Base-by-base conservation (phyloP, 2,329 filamentous ascomycete genomes). In the Biscogniauxia sp. region DNA sequence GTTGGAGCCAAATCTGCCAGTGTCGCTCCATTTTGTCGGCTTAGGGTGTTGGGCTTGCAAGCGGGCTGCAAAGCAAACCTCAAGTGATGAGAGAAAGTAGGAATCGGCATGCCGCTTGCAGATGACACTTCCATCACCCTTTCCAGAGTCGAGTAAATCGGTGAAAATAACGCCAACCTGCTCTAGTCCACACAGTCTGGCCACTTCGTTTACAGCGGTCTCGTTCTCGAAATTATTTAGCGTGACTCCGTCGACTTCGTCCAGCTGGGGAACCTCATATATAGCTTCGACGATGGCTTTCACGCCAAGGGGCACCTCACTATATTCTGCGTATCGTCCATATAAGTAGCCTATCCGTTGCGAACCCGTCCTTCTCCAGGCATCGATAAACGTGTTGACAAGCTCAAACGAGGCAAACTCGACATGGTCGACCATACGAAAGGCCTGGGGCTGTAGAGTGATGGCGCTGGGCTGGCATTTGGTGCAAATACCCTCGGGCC, bases 401-500 rank as follows among this genome's bases (percentile, higher is more conserved):
- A 98, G 85, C 57, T 87, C 83, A 2, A 92, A 88, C 1, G 91
- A 89, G 1, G 94, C 88, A 73, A 99, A 98, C 76, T 99, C 96
- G 64, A 99, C 95, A 74, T 99, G 95, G 71, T 99, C 95, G 3
- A 99, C 93, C 91, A 95, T 97, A 56, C 95, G 92, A 75, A 94
- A 99, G 20, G 89, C 84, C 75, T 99, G 95, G 5, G 93, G 92
- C 73, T 98, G 93, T 57, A 99, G 80, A 11, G 92, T 97, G 72
- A 99, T 99, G 59, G 95, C 94, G 66, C 94, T 97, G 7, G 95
- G 95, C 73, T 99, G 96, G 70, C 95, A 99, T 75, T 98, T 99
- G 61, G 92, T 96, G 79, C 95, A 99, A 66, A 99, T 98, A 17
- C 95, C 95, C 69, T 96, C 93, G 2, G 95, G 95, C 88, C 95